These are phyloP conservation scores for Alternaria gansuensis DNA, from an alignment of 2,329 filamentous ascomycete genomes.

Conservation along the genomic window DNA sequence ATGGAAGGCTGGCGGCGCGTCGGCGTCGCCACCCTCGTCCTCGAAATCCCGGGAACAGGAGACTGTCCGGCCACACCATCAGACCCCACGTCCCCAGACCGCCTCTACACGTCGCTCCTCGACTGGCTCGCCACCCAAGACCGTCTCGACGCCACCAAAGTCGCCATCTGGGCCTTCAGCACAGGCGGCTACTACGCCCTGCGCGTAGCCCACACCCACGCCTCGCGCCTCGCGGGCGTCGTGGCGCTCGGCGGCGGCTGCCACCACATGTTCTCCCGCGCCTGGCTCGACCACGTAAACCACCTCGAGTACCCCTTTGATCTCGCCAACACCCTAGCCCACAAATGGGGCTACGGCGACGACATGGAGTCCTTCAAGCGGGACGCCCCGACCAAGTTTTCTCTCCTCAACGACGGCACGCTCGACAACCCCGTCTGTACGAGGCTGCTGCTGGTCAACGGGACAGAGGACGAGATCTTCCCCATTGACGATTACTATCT, in stretches of 20 bases:
- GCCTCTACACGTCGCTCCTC: constrained; percentile 63
- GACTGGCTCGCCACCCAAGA: constrained; percentile 62
- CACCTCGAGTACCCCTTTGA: constrained; percentile 69
- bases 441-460: constrained; percentile 65
- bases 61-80: constrained; percentile 61
- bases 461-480: constrained; percentile 68
- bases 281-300: constrained; percentile 65
- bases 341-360: constrained; percentile 58
- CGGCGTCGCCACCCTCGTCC: constrained; percentile 60
- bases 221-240: constrained; percentile 60
- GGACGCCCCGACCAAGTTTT: constrained; percentile 61
- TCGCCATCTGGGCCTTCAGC: constrained; percentile 65
- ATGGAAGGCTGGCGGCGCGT: constrained; percentile 61
- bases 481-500: constrained; percentile 69
- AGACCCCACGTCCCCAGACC: constrained; percentile 62
- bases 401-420: constrained; percentile 64
- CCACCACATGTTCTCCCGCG: constrained; percentile 64
- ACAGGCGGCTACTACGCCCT: constrained; percentile 69
- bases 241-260: constrained; percentile 65
- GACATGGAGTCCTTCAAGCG: constrained; percentile 57
- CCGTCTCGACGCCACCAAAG: constrained; percentile 58
- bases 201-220: constrained; percentile 66
- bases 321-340: constrained; percentile 60
- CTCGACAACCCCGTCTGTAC: constrained; percentile 61
- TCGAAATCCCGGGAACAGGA: constrained; percentile 67